Evolutionary conservation across 306 rosid species (phyloP), one percentile per base, ranked within the genome.

Genomic region (Corylus heterophylla): DNA sequence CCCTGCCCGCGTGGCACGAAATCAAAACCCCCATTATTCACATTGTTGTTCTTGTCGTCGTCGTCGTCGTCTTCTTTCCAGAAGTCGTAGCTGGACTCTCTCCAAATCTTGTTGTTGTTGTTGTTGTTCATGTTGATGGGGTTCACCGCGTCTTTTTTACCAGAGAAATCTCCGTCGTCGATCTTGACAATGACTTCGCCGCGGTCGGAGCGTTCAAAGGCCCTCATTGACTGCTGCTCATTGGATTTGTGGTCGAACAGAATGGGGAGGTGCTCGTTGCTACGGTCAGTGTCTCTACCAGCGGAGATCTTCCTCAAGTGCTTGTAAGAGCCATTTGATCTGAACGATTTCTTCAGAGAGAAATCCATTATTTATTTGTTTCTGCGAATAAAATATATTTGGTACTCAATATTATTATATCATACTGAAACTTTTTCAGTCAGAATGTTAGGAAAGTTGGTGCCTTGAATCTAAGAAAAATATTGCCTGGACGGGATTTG

Each of bases 151-250:
- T 45, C 16, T 7, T 61, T 49, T 3, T 8, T 44, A 4, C 11
- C 1, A 18, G 76, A 62, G 48, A 86, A 61, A 49, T 54, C 81
- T 0, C 78, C 79, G 8, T 83, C 85, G 85, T 92, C 83, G 79
- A 94, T 86, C 67, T 92, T 90, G 7, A 94, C 90, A 35, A 89
- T 82, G 29, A 88, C 84, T 45, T 90, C 94, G 2, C 75, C 61
- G 37, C 84, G 76, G 17, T 66, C 52, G 27, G 71, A 54, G 6
- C 71, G 20, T 18, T 64, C 73, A 39, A 31, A 4, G 45, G 47
- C 16, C 14, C 74, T 22, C 90, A 83, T 81, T 4, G 85, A 20
- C 7, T 17, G 54, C 1, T 42, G 35, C 8, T 1, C 22, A 3
- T n/a, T 77, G 7, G 18, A 0, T 1, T 85, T 77, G 18, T 87